phyloP scores from a whole-genome alignment of 768 basidiomycete genomes.

The Boletus sensibilis region DNA sequence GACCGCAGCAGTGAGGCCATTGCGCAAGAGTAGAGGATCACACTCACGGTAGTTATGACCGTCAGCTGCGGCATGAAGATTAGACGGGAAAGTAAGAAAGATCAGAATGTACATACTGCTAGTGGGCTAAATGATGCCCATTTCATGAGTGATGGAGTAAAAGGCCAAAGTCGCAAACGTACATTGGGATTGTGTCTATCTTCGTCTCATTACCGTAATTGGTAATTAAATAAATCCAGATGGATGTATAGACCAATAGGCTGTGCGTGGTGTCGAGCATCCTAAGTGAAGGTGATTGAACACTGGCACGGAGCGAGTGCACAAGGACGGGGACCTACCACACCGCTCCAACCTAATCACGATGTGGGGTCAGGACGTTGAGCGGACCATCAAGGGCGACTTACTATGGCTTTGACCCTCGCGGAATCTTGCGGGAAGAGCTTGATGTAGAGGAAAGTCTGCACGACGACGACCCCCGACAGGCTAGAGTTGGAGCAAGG shows the following conservation, averaged over 20 bases:
- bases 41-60: slow-evolving; percentile 32
- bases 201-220: slow-evolving; percentile 40
- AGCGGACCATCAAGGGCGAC: background rate
- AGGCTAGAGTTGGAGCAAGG: slow-evolving; percentile 15
- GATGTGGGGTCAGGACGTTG: background rate
- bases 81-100: background rate
- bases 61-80: slow-evolving; percentile 22
- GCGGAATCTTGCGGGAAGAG: slow-evolving; percentile 27
- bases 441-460: slow-evolving; percentile 30
- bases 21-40: background rate
- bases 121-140: slow-evolving; percentile 16
- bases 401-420: slow-evolving; percentile 24
- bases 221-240: slow-evolving; percentile 45
- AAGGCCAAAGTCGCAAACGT: background rate
- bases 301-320: background rate
- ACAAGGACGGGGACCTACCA: slow-evolving; percentile 17
- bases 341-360: slow-evolving; percentile 25
- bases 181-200: slow-evolving; percentile 49
- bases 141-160: background rate
- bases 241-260: slow-evolving; percentile 37
- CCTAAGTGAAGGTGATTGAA: slow-evolving; percentile 10
- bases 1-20: slow-evolving; percentile 20
- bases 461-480: slow-evolving; percentile 29
- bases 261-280: slow-evolving; percentile 42
- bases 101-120: slow-evolving; percentile 22